Evolutionary conservation across 805 yeast genomes (phyloP).

Genomic region (Kodamaea nitidulidarum): DNA sequence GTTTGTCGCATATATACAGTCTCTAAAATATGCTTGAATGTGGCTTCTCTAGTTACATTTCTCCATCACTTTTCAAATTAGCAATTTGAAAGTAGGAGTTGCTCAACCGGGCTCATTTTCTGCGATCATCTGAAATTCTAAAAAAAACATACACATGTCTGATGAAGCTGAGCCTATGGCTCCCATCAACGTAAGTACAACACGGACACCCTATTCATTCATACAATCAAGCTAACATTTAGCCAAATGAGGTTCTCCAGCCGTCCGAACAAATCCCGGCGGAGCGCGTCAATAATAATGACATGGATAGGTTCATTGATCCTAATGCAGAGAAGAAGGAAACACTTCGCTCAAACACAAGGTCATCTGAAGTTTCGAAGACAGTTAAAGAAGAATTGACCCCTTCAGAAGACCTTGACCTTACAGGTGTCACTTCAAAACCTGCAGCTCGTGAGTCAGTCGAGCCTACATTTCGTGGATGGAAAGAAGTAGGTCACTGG

Average conservation of each 20-base stretch:
- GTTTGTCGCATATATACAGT: no score
- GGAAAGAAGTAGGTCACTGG: constrained; percentile 94
- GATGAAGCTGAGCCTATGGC: constrained; percentile 8
- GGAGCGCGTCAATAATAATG: constrained; percentile 7
- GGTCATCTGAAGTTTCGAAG: no score
- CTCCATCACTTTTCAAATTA: no score
- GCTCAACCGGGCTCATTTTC: neutral
- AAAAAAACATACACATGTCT: constrained; percentile 4
- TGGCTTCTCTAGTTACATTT: no score
- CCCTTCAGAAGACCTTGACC: constrained; percentile 39
- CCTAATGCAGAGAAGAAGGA: constrained; percentile 4
- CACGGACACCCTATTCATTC: neutral
- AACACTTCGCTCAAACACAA: no score
- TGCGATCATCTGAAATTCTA: constrained; percentile 5
- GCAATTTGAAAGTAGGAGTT: no score
- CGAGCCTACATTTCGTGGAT: constrained; percentile 75
- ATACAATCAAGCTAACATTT: constrained; percentile 14
- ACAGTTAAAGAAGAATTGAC: constrained; percentile 14
- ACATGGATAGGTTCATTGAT: constrained; percentile 11
- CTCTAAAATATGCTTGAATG: no score
- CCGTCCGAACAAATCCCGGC: constrained; percentile 28
- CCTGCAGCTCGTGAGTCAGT: constrained; percentile 49
- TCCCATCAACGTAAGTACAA: constrained; percentile 9
- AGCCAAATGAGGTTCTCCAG: constrained; percentile 33
- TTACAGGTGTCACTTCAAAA: constrained; percentile 27